These are phyloP conservation scores for Paxillus involutus DNA, from an alignment of 768 basidiomycete genomes.

Conservation along the genomic window DNA sequence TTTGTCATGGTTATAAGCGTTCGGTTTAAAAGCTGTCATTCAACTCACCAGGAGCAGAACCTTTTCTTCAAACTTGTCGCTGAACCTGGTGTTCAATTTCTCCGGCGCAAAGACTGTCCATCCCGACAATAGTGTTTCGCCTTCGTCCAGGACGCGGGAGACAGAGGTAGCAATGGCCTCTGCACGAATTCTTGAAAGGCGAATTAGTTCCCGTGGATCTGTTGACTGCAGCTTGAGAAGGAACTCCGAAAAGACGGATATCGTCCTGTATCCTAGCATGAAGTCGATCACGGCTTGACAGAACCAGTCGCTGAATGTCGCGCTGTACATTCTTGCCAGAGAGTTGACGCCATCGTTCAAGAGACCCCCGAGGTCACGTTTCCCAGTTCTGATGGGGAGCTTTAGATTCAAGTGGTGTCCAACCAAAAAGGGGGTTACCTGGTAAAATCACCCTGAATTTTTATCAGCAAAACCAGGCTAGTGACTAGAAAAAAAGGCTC, in stretches of 20 bases:
- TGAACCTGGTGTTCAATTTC: conserved; percentile 65
- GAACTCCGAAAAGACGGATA: conserved; percentile 92
- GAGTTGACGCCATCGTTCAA: conserved; percentile 97
- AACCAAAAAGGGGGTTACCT: conserved; percentile 43
- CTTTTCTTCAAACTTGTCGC: conserved; percentile 92
- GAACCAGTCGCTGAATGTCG: conserved; percentile 95
- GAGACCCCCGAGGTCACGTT: conserved; percentile 87
- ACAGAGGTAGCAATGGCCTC: conserved; percentile 92
- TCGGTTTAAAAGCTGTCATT: neutral
- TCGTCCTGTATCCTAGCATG: conserved; percentile 83
- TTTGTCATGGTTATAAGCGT: conserved; percentile 13
- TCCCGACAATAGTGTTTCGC: conserved; percentile 75
- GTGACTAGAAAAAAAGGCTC: conserved; percentile 17
- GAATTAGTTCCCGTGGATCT: conserved; percentile 89
- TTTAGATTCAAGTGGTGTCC: conserved; percentile 5
- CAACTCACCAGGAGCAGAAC: conserved; percentile 77
- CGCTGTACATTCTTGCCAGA: conserved; percentile 84
- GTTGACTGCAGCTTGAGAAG: conserved; percentile 82
- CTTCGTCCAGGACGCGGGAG: conserved; percentile 70
- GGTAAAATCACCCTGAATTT: conserved; percentile 77
- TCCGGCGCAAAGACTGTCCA: conserved; percentile 93
- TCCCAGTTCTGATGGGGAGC: conserved; percentile 71
- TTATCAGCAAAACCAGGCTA: neutral
- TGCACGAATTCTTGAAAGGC: conserved; percentile 84
- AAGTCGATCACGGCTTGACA: conserved; percentile 94